Conservation (phyloP, 352 stramenopile species). For the Stephanocyclus meneghinianus region DNA sequence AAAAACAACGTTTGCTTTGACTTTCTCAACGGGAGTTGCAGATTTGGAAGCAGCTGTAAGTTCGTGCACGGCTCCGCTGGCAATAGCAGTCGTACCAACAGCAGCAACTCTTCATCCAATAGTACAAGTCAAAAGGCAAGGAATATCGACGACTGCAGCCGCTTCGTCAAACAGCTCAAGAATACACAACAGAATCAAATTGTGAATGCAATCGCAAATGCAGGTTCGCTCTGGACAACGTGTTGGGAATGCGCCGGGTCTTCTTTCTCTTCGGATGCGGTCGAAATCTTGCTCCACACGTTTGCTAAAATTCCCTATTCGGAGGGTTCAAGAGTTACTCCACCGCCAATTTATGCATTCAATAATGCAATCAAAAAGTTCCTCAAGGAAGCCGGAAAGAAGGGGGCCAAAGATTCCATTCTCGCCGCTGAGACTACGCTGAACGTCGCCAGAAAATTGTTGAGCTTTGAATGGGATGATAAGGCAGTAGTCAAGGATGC, state of each 20-base stretch:
- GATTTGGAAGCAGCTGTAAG: conserved; percentile 33
- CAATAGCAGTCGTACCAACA: neutral
- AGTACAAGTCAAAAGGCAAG: conserved; percentile 10
- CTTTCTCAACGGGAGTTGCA: conserved; percentile 28
- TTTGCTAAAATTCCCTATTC: conserved; percentile 39
- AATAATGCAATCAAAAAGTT: conserved; percentile 24
- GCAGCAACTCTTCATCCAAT: neutral
- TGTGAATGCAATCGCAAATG: conserved; percentile 19
- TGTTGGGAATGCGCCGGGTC: conserved; percentile 36
- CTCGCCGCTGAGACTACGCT: conserved; percentile 31
- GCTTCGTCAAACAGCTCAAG: conserved; percentile 44
- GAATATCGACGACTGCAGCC: conserved; percentile 23
- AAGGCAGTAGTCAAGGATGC: conserved; percentile 74
- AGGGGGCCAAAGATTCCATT: conserved; percentile 9
- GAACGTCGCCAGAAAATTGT: conserved; percentile 28
- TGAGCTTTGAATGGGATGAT: conserved; percentile 80
- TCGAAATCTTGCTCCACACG: conserved; percentile 34
- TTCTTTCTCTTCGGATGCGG: conserved; percentile 8
- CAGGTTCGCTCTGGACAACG: conserved; percentile 26
- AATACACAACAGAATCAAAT: conserved; percentile 29
- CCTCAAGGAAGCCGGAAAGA: conserved; percentile 9
- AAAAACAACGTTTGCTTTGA: conserved; percentile 19
- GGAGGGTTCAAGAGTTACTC: conserved; percentile 15
- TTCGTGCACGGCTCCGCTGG: conserved; percentile 27
- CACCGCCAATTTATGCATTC: conserved; percentile 29